Evolutionary conservation across 208 protist species (phyloP).

Genomic region (Leishmania arabica): DNA sequence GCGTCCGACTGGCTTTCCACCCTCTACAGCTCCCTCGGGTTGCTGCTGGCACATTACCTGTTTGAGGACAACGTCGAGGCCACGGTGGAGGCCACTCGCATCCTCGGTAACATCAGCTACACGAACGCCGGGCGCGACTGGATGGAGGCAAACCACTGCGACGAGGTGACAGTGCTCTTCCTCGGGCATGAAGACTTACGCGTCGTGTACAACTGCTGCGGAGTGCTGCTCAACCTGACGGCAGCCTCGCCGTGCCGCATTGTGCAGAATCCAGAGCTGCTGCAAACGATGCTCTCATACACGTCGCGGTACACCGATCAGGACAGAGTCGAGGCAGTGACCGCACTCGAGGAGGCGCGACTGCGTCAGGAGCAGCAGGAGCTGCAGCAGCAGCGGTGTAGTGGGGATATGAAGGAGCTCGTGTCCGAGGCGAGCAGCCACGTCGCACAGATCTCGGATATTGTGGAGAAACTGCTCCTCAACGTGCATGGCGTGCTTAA

Average conservation of each 20-base stretch:
- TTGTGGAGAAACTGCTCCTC: slow-evolving; percentile 75
- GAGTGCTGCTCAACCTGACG: slow-evolving; percentile 77
- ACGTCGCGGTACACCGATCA: slow-evolving; percentile 62
- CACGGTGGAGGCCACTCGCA: slow-evolving; percentile 75
- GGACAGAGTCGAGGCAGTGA: slow-evolving; percentile 38
- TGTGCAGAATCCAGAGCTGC: slow-evolving; percentile 57
- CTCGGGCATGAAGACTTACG: slow-evolving; percentile 81
- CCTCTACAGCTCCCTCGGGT: slow-evolving; percentile 57
- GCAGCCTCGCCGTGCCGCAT: slow-evolving; percentile 72
- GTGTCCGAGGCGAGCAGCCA: slow-evolving; percentile 39
- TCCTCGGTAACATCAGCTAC: slow-evolving; percentile 81
- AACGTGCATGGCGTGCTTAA: slow-evolving; percentile 62
- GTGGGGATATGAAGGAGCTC: slow-evolving; percentile 4
- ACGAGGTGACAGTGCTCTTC: slow-evolving; percentile 83
- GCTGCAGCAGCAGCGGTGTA: background rate
- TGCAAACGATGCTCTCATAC: slow-evolving; percentile 70
- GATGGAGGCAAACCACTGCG: slow-evolving; percentile 78
- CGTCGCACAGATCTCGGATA: slow-evolving; percentile 62
- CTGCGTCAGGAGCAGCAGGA: slow-evolving; percentile 5
- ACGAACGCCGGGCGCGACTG: slow-evolving; percentile 80
- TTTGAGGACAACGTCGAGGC: slow-evolving; percentile 78
- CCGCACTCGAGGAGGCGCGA: slow-evolving; percentile 31
- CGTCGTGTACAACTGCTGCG: slow-evolving; percentile 85
- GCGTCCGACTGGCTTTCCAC: slow-evolving; percentile 23
- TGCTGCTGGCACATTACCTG: slow-evolving; percentile 62